phyloP scores from a whole-genome alignment of 805 yeast species.

The Yarrowia porcina region DNA sequence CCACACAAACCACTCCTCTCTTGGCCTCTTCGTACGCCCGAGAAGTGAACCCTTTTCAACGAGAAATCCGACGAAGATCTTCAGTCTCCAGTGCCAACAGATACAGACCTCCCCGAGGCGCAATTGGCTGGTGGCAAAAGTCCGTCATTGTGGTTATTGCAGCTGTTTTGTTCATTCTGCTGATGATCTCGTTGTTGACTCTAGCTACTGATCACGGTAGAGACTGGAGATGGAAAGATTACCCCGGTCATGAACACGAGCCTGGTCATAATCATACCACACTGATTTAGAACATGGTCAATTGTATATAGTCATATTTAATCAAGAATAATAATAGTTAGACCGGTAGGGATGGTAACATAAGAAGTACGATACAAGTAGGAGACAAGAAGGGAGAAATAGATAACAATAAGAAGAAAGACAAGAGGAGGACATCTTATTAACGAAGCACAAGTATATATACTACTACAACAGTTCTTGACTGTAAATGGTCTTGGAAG shows the following conservation, averaged over 20 bases:
- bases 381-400: too few species aligned
- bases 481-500: too few species aligned
- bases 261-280: not conserved
- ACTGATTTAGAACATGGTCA: not conserved
- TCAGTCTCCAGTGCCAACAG: slow-evolving; percentile 3
- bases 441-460: too few species aligned
- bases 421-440: too few species aligned
- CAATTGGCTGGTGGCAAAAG: slow-evolving; percentile 16
- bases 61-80: slow-evolving; percentile 25
- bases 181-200: not conserved
- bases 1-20: slow-evolving; percentile 13
- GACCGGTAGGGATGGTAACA: too few species aligned
- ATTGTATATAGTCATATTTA: not conserved
- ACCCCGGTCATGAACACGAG: not conserved
- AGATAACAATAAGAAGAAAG: too few species aligned
- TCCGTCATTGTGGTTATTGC: slow-evolving; percentile 6
- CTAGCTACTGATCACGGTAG: slow-evolving; percentile 6
- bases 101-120: slow-evolving; percentile 1
- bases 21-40: slow-evolving; percentile 8
- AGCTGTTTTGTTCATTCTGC: slow-evolving; percentile 8
- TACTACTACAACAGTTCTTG: too few species aligned
- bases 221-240: slow-evolving; percentile 17
- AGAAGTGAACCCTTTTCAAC: slow-evolving; percentile 20
- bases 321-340: too few species aligned
- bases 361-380: too few species aligned